phyloP scores from a whole-genome alignment of 768 basidiomycete genomes.

The Daedaleopsis nitida region DNA sequence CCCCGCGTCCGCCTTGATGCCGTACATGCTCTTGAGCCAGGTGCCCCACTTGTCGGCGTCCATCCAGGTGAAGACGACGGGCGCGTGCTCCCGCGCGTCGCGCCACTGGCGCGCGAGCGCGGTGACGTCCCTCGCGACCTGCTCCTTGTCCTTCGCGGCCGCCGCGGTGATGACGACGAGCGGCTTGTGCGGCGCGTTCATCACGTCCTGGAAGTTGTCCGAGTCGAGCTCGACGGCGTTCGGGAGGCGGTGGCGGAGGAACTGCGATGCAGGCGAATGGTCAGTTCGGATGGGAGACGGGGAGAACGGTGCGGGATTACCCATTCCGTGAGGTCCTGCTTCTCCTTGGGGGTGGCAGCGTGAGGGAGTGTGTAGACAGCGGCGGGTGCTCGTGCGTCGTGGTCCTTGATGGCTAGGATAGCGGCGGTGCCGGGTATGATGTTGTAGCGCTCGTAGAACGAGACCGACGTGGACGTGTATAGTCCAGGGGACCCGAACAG shows the following conservation, averaged over 20 bases:
- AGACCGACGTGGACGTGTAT: conserved; percentile 39
- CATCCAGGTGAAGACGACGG: conserved; percentile 89
- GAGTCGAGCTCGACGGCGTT: conserved; percentile 72
- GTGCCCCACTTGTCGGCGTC: conserved; percentile 80
- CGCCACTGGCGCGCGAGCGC: conserved; percentile 58
- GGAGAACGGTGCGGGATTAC: conserved; percentile 8
- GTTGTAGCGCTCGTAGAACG: conserved; percentile 37
- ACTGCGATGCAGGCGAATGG: conserved; percentile 11
- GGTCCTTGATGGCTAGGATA: conserved; percentile 70
- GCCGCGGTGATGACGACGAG: conserved; percentile 77
- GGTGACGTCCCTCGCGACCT: conserved; percentile 50
- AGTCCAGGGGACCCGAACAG: conserved; percentile 52
- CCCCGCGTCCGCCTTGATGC: conserved; percentile 42
- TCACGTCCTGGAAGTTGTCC: conserved; percentile 80
- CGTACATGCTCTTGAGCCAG: conserved; percentile 95
- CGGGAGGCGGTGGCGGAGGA: conserved; percentile 63
- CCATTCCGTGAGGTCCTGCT: conserved; percentile 22
- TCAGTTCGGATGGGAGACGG: not conserved
- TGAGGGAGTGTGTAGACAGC: conserved; percentile 39
- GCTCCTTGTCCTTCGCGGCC: conserved; percentile 28
- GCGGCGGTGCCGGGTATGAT: conserved; percentile 34
- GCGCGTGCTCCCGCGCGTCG: conserved; percentile 35
- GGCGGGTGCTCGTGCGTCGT: conserved; percentile 47
- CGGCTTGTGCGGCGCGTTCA: conserved; percentile 76
- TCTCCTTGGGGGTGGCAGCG: conserved; percentile 6